Evolutionary conservation across 495 filamentous ascomycete species (phyloP).

Genomic region (Penicillium steckii): DNA sequence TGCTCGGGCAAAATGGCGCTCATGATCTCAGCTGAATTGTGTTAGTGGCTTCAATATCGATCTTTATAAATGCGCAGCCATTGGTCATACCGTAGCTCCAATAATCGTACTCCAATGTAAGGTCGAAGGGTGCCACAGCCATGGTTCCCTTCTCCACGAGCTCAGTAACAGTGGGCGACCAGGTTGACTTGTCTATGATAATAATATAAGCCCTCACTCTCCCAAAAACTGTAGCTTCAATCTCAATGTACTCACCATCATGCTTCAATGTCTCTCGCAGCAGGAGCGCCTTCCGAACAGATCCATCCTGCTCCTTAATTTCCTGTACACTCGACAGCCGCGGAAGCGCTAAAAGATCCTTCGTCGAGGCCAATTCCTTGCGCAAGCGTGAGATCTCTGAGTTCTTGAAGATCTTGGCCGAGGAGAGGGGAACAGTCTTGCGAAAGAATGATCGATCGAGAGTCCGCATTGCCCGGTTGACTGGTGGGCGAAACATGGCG

Average conservation of each 20-base stretch:
- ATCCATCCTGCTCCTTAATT: constrained; percentile 45
- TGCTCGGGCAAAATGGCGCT: constrained; percentile 69
- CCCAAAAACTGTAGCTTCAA: constrained; percentile 2
- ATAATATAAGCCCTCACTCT: constrained; percentile 33
- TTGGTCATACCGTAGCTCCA: constrained; percentile 71
- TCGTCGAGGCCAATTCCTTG: constrained; percentile 52
- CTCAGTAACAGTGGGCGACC: constrained; percentile 65
- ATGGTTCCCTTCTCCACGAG: constrained; percentile 65
- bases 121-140: constrained; percentile 66
- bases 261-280: constrained; percentile 65
- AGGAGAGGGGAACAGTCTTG: constrained; percentile 69
- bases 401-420: constrained; percentile 72
- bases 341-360: constrained; percentile 60
- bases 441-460: constrained; percentile 84
- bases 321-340: constrained; percentile 57
- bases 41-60: neutral
- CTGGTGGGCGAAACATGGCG: constrained; percentile 75
- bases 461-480: constrained; percentile 72
- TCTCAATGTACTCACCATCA: constrained; percentile 55
- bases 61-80: neutral
- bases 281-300: constrained; percentile 69
- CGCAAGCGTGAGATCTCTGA: constrained; percentile 69
- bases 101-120: constrained; percentile 77
- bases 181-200: constrained; percentile 72
- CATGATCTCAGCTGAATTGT: constrained; percentile 72